Conservation (phyloP, 1,284 basidiomycete species). For the Athelia sp. region DNA sequence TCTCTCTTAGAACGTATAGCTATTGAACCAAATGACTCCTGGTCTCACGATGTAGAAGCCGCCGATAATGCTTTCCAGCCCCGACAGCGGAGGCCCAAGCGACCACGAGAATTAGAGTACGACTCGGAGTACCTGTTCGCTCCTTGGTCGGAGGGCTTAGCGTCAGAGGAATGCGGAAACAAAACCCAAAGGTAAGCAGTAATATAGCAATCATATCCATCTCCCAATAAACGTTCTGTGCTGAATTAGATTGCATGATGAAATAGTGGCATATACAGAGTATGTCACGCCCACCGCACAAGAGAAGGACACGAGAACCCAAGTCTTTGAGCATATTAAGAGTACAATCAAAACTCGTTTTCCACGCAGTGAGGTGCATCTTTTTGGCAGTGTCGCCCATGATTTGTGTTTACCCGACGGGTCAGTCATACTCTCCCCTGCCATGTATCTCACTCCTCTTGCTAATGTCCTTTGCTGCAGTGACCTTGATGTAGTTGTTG, state of each 20-base stretch:
- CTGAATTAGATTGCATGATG: slow-evolving; percentile 1
- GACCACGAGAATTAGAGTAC: background rate
- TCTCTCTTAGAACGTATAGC: background rate
- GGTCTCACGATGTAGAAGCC: background rate
- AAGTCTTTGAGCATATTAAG: slow-evolving; percentile 16
- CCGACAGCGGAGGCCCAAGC: background rate
- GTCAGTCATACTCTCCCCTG: slow-evolving; percentile 10
- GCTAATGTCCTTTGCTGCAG: background rate
- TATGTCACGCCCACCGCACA: slow-evolving; percentile 21
- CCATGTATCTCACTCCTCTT: background rate
- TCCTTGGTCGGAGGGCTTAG: background rate
- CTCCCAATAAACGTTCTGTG: background rate
- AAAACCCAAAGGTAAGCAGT: background rate
- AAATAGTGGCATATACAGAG: slow-evolving; percentile 22
- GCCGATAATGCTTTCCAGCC: background rate
- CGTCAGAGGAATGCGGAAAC: background rate
- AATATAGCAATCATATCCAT: background rate
- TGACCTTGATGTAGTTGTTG: background rate
- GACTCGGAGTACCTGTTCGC: background rate
- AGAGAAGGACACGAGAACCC: slow-evolving; percentile 18
- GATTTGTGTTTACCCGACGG: slow-evolving; percentile 24
- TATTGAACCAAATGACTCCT: background rate
- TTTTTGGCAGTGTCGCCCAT: slow-evolving; percentile 25
- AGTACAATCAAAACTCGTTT: slow-evolving; percentile 19
- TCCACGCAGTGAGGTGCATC: slow-evolving; percentile 12